Conservation (phyloP, 768 basidiomycete species). For the Leccinum incarnatum region DNA sequence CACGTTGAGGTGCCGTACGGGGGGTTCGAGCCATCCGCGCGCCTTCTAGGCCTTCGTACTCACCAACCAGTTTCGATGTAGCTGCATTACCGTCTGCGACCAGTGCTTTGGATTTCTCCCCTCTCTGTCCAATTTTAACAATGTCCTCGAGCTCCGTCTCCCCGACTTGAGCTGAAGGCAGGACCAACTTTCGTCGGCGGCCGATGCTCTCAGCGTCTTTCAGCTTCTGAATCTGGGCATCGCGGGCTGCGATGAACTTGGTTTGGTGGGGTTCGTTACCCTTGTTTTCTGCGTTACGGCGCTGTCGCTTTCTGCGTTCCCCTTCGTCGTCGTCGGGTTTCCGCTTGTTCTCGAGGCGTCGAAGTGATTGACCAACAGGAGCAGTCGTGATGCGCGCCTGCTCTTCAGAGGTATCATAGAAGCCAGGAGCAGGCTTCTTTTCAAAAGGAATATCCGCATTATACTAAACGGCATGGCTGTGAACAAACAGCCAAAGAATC, state of each 20-base stretch:
- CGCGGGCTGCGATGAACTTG: conserved; percentile 94
- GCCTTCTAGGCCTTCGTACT: conserved; percentile 86
- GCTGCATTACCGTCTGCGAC: conserved; percentile 82
- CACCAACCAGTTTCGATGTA: conserved; percentile 81
- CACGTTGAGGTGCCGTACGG: conserved; percentile 89
- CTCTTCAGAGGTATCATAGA: conserved; percentile 96
- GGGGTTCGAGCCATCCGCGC: conserved; percentile 94
- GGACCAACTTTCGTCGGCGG: conserved; percentile 74
- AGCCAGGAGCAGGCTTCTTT: conserved; percentile 92
- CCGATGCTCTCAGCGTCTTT: conserved; percentile 98
- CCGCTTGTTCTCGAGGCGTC: conserved; percentile 93
- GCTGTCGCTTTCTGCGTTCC: conserved; percentile 87
- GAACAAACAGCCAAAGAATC: not conserved
- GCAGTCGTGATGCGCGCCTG: conserved; percentile 83
- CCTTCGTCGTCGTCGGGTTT: conserved; percentile 93
- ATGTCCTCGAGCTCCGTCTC: conserved; percentile 96
- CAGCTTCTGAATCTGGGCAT: conserved; percentile 96
- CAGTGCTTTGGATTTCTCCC: conserved; percentile 84
- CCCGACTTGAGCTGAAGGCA: conserved; percentile 90
- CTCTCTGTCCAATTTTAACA: conserved; percentile 94
- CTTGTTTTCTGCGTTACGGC: conserved; percentile 59
- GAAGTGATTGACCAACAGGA: conserved; percentile 86
- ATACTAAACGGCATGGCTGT: conserved; percentile 52
- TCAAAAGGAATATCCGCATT: conserved; percentile 99
- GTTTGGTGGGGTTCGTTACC: conserved; percentile 76